Evolutionary conservation across 768 basidiomycete species (phyloP), one percentile per base, ranked within the genome.

Genomic region (Russula griseocarnosa): DNA sequence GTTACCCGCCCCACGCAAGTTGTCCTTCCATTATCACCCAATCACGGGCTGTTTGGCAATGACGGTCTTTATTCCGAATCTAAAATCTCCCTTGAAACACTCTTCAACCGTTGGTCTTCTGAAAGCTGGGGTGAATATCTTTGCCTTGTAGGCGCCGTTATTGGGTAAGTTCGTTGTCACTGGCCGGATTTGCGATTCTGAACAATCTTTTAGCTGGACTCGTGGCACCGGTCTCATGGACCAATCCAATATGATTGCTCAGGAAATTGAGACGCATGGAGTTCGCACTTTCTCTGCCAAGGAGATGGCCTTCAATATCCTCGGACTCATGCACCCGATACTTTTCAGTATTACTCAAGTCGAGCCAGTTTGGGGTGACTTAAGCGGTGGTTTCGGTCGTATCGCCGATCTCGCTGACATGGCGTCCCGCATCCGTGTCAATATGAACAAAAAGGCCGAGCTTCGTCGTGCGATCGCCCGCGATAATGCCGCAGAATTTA

Each of bases 221-320:
- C 92, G 97, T 66, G 97, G 97, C 36, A 99, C 97, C 11, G 95
- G 96, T 62, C 78, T 99, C 56, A 98, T 99, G 97, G 88, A 84
- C 62, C 89, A 94, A 4, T 95, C 93, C 50, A 95, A 95, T 78
- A 92, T 89, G 49, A 88, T 98, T 58, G 94, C 97, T 30, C 91
- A 95, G 62, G 93, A 94, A 59, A 82, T 99, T 49, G 97, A 99
- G 78, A 82, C 86, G 63, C 83, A 89, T 66, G 97, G 97, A 66
- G 92, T 97, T 63, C 86, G 97, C 68, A 99, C 97, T 1, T 99
- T 98, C 85, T 98, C 96, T 0, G 90, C 97, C 32, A 98, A 98
- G 79, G 97, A 99, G 78, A 99, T 98, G 97, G 95, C 97, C 0
- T 99, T 99, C 86, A 99, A 99, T 77, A 94, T 99, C 71, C 88